A percentile compares a stretch with the other conserved stretches of the same genome.
phyloP scores from a whole-genome alignment of 352 stramenopile genomes.

The Pythium rhizo-oryzae region DNA sequence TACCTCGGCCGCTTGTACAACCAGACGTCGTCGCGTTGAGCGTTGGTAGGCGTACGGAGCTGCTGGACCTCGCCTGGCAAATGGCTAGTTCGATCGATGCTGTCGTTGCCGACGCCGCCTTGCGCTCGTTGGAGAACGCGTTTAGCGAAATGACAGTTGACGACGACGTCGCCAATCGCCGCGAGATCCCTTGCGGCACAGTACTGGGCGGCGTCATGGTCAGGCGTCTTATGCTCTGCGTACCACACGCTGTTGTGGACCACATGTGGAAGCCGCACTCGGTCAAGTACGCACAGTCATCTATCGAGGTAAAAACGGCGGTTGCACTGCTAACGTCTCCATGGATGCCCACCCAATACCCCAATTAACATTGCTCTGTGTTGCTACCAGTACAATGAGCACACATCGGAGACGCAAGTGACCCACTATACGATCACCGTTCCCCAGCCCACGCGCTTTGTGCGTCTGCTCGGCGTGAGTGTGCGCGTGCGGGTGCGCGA shows the following conservation, averaged over 20 bases:
- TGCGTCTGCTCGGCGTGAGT: neutral
- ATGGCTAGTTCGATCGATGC: neutral
- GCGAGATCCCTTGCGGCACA: neutral
- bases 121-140: neutral
- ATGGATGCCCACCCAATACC: neutral
- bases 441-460: too few relatives aligned
- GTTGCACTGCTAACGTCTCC: neutral
- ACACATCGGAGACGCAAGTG: neutral
- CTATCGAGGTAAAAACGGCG: neutral
- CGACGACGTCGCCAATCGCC: neutral
- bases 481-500: slow-evolving; percentile 6
- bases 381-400: neutral
- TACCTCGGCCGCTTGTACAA: neutral
- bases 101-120: neutral
- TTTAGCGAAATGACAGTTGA: neutral
- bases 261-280: neutral
- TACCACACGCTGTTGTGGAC: neutral
- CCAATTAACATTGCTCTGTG: neutral
- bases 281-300: neutral
- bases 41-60: neutral
- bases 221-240: neutral
- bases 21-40: neutral
- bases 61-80: neutral
- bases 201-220: neutral
- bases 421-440: slow-evolving; percentile 1